Percentiles rank a stretch among this genome's conserved stretches.
These are phyloP conservation scores for Cicer bijugum DNA, from an alignment of 306 rosid genomes.

Conservation along the genomic window DNA sequence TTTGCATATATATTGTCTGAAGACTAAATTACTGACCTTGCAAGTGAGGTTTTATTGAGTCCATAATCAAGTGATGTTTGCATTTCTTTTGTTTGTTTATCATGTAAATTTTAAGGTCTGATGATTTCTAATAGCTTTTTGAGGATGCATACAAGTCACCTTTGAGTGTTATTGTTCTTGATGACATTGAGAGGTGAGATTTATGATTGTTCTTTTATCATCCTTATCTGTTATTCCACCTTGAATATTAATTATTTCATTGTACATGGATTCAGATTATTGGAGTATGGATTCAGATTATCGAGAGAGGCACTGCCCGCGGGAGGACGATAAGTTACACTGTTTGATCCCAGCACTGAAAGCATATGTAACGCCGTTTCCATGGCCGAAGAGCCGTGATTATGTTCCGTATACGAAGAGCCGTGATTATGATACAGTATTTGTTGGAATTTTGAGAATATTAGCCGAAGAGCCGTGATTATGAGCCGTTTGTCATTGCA, in stretches of 20 bases:
- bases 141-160: constrained; percentile 99
- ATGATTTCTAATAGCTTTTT: constrained; percentile 67
- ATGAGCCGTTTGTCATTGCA: constrained; percentile 42
- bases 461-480: too few relatives aligned
- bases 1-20: constrained; percentile 13
- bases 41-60: constrained; percentile 40
- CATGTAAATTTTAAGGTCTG: constrained; percentile 38
- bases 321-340: constrained; percentile 77
- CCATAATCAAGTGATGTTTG: constrained; percentile 18
- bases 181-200: constrained; percentile 87
- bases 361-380: constrained; percentile 94
- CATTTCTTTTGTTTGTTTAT: constrained; percentile 31
- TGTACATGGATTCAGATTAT: constrained; percentile 59
- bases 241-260: constrained; percentile 11
- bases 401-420: constrained; percentile 97
- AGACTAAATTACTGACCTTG: constrained; percentile 29
- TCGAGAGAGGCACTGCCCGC: constrained; percentile 92
- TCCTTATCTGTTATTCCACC: constrained; percentile 35
- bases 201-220: constrained; percentile 39
- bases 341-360: constrained; percentile 94
- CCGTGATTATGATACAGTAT: too few relatives aligned
- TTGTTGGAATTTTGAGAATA: too few relatives aligned
- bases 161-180: constrained; percentile 91
- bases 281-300: constrained; percentile 92
- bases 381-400: constrained; percentile 98